Percentiles rank a stretch among this genome's conserved stretches.
phyloP scores from a whole-genome alignment of 306 rosid genomes.

The Rubus idaeus region DNA sequence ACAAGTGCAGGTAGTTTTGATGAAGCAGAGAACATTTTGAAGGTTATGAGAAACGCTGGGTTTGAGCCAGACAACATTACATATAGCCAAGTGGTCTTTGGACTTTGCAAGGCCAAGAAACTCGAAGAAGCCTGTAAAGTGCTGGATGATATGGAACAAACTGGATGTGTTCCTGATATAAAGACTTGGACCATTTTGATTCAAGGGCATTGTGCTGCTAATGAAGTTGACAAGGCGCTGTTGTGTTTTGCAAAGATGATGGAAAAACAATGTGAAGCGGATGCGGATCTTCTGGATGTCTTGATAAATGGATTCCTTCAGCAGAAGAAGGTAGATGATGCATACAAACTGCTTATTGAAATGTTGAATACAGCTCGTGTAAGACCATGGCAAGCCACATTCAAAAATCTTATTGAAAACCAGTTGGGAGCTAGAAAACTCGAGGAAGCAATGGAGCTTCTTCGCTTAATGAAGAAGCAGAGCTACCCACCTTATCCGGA shows the following conservation, averaged over 20 bases:
- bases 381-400: constrained; percentile 78
- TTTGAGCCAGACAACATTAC: constrained; percentile 75
- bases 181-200: constrained; percentile 94
- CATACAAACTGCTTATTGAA: constrained; percentile 56
- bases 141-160: constrained; percentile 76
- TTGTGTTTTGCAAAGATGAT: constrained; percentile 67
- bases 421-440: constrained; percentile 52
- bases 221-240: constrained; percentile 61
- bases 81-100: constrained; percentile 75
- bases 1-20: constrained; percentile 63
- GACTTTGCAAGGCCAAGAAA: constrained; percentile 73
- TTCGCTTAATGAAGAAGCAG: constrained; percentile 66
- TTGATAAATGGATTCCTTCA: constrained; percentile 58
- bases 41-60: constrained; percentile 69
- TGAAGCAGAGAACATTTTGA: constrained; percentile 64
- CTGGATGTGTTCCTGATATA: constrained; percentile 76
- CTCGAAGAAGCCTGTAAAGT: constrained; percentile 68
- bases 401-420: constrained; percentile 54
- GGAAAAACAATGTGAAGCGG: constrained; percentile 51
- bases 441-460: constrained; percentile 75
- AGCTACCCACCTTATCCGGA: constrained; percentile 54
- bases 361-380: constrained; percentile 42
- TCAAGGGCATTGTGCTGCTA: constrained; percentile 76
- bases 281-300: constrained; percentile 71
- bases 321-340: constrained; percentile 55